Evolutionary conservation across 140 eudicot genomes (phyloP), one percentile per base, ranked within the genome.

Genomic region (Flaveria floridana): DNA sequence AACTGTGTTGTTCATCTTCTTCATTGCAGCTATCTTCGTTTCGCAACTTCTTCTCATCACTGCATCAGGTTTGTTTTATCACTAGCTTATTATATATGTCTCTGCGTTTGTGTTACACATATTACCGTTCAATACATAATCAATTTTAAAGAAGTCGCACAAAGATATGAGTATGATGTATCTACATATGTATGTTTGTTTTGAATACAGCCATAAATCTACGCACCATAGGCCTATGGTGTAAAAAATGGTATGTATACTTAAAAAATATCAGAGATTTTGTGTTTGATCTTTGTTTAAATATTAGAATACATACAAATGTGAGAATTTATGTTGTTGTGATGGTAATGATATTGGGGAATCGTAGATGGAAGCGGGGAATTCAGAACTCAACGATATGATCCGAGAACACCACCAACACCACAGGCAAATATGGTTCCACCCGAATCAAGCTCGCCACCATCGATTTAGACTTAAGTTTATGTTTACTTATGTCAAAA

Each of bases 351-450:
- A 67, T 66, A 20, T 37, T 13, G 11, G 18, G 41, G 34, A 20
- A 66, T 64, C 30, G 65, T 61, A 79, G 83, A 56, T 66, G 65
- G 64, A 73, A 51, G 56, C 6, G 79, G 71, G 30, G 52, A n/a
- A 1, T 79, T 65, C 53, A 66, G 63, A 44, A 67, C 71, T 2
- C 79, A 79, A 19, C 52, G 83, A 65, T 73, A 73, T 65, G 83
- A 73, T 73, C 69, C 83, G 58, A 73, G 76, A 79, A 56, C 83
- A 68, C 83, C 83, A 73, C 83, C 83, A 25, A 12, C 79, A 28
- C 83, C 83, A 19, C 65, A 79, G 12, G 83, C 71, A 67, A 79
- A 79, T 71, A 2, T 61, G 82, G 20, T 28, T 59, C 77, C 62
- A 64, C 52, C 52, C 34, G 64, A 75, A 47, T 16, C 10, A 62